Base-by-base conservation (phyloP, 2,329 filamentous ascomycete species). In the Aspergillus japonicus region DNA sequence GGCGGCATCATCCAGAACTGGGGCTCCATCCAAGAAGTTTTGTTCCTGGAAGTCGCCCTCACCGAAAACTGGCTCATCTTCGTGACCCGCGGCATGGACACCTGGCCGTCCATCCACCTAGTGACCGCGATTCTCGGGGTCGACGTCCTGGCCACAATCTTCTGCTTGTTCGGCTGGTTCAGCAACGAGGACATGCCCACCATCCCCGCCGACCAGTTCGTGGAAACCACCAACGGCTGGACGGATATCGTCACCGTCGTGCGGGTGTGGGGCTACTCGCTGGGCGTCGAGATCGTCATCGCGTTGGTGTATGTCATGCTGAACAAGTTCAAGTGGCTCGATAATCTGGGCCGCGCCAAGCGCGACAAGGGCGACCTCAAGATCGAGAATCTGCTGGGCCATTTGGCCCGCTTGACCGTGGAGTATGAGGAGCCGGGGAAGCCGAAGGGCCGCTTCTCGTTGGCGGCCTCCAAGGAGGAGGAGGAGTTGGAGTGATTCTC, bases 11-110 rank as follows among this genome's bases (percentile, higher is more conserved):
- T 92, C 64, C 84, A 91, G 75, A 89, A 89, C 77, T 91, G 85
- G 73, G 89, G 89, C 65, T 87, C 86, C 58, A 83, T 91, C 62
- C 89, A 92, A 77, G 88, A 90, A 73, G 87, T 92, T 50, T 81
- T 96, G 70, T 96, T 96, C 86, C 86, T 96, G 49, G 87, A 96
- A 81, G 89, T 96, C 74, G 93, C 91, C 7, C 86, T 96, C 57
- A 94, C 92, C 62, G 92, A 96, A 84, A 96, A 96, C 82, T 96
- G 92, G 92, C 87, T 96, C 54, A 96, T 96, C 77, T 96, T 96
- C 83, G 94, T 96, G 78, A 96, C 92, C 65, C 91, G 92, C 83
- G 92, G 89, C 62, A 86, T 84, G 63, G 82, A 87, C 71, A 91
- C 89, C 5, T 88, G 85, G 81, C 89, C 89, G 52, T 90, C 88